Percentiles rank a stretch among this genome's conserved stretches.
Conservation (phyloP, 345 rosid species). For the Diplotaxis tenuifolia region DNA sequence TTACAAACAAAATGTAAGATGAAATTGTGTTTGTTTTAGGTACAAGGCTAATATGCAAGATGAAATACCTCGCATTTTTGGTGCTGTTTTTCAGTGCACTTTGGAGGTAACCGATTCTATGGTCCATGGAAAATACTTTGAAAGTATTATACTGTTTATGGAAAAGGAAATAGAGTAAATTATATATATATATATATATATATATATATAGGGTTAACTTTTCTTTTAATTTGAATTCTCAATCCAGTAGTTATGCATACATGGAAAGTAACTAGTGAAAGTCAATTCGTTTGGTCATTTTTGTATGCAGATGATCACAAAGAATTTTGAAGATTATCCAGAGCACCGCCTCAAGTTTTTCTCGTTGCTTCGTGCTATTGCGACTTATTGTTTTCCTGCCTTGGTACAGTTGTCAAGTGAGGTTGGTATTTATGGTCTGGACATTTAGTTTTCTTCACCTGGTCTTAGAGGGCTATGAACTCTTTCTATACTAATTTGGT, state of each 20-base stretch:
- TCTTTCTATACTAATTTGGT: not conserved
- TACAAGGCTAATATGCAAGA: slow-evolving; percentile 84
- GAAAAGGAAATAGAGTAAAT: no score
- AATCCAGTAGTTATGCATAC: not conserved
- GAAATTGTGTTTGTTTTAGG: slow-evolving; percentile 42
- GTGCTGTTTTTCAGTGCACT: slow-evolving; percentile 98
- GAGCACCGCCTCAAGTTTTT: slow-evolving; percentile 99
- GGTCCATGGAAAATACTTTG: no score
- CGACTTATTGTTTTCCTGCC: slow-evolving; percentile 83
- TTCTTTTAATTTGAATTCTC: not conserved
- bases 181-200: no score
- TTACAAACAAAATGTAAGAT: slow-evolving; percentile 10
- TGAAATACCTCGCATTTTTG: slow-evolving; percentile 91
- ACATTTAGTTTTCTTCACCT: not conserved
- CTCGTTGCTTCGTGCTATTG: slow-evolving; percentile 95
- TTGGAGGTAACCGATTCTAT: slow-evolving; percentile 61
- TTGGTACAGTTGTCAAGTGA: slow-evolving; percentile 81
- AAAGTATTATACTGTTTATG: no score
- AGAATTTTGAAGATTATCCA: slow-evolving; percentile 97
- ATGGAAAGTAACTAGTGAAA: slow-evolving; percentile 4
- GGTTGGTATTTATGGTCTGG: slow-evolving; percentile 50
- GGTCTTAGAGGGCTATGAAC: not conserved
- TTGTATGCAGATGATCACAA: slow-evolving; percentile 86
- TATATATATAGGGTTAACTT: not conserved
- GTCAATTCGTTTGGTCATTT: not conserved